Percentiles rank a stretch among this genome's conserved stretches.
Conservation (phyloP, 225 moss, liverwort and hornwort genomes). For the Pleurozium schreberi region DNA sequence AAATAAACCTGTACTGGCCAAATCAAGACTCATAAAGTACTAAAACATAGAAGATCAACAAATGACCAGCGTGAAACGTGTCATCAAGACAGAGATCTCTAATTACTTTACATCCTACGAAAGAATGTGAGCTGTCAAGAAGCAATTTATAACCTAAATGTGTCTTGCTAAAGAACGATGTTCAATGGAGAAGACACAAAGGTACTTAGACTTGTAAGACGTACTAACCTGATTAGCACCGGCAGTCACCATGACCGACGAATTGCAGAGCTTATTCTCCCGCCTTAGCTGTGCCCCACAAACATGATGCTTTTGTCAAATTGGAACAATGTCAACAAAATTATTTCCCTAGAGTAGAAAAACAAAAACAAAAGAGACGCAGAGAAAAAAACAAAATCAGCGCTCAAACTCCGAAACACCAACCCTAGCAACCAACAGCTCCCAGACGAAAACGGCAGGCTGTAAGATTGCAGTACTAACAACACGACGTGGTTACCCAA, state of each 20-base stretch:
- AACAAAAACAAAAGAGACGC: not conserved
- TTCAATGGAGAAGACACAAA: not conserved
- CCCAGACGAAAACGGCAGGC: not conserved
- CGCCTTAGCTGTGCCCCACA: constrained; percentile 42
- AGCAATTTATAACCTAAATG: not conserved
- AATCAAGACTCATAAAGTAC: not conserved
- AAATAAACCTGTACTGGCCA: not conserved
- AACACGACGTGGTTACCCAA: not conserved
- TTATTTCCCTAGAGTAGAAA: not conserved
- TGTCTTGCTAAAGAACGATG: not conserved
- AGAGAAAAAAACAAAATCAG: not conserved
- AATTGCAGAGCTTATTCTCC: constrained; percentile 82
- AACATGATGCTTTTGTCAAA: not conserved
- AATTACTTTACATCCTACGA: not conserved
- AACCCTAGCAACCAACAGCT: not conserved
- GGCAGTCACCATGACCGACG: constrained; percentile 90
- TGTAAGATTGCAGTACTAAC: not conserved
- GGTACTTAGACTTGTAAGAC: not conserved
- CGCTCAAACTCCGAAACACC: not conserved
- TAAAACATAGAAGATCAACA: not conserved
- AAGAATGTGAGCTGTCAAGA: not conserved
- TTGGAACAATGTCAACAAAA: not conserved
- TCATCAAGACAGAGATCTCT: not conserved
- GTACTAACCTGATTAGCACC: constrained; percentile 90
- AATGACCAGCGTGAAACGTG: not conserved